Evolutionary conservation across 2,329 filamentous ascomycete species (phyloP), one percentile per base, ranked within the genome.

Genomic region (Colletotrichum liriopes): DNA sequence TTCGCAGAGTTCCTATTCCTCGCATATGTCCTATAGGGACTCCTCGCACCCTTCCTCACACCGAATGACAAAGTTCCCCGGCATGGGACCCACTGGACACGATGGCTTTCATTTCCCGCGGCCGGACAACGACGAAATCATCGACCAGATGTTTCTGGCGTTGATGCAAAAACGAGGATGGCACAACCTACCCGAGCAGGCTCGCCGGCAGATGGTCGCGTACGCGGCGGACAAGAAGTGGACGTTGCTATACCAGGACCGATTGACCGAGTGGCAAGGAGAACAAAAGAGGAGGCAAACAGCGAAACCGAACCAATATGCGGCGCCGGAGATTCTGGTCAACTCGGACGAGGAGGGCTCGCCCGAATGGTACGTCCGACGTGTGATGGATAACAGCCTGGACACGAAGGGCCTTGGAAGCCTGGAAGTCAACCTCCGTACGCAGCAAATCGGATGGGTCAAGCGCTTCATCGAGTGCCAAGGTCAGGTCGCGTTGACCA

Each of bases 121-220:
- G 77, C 94, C 94, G 20, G 89, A 91, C 65, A 93, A 97, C 80
- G 94, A 97, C 79, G 90, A 91, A 71, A 85, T 97, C 18, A 93
- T 98, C 56, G 94, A 98, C 80, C 92, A 95, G 79, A 94, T 98
- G 86, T 98, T 98, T 79, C 87, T 95, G 78, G 92, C 94, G 64
- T 86, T 99, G 75, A 98, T 99, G 96, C 94, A 97, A 79, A 98
- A 98, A 84, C 91, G 96, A 84, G 96, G 96, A 75, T 98, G 95
- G 94, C 96, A 98, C 84, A 97, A 97, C 82, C 86, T 99, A 75
- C 96, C 96, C 6, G 96, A 99, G 79, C 94, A 98, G 84, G 96
- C 96, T 39, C 91, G 93, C 76, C 89, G 96, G 73, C 96, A 98
- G 85, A 98, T 99, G 96, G 90, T 96, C 83, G 95, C 95, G 47